phyloP scores from a whole-genome alignment of 352 stramenopile genomes.

The Globisporangium carolinianum region DNA sequence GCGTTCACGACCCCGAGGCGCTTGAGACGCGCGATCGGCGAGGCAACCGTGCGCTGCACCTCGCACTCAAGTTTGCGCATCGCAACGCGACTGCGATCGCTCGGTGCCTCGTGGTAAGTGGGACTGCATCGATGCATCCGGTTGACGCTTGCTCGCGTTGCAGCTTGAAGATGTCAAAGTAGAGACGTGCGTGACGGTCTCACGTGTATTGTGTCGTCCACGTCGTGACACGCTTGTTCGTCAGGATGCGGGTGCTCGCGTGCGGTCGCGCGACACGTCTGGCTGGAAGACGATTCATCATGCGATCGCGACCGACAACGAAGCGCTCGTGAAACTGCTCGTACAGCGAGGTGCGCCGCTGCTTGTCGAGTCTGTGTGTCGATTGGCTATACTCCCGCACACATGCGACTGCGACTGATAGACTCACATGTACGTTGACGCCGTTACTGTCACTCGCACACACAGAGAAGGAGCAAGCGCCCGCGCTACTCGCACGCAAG shows the following conservation, averaged over 20 bases:
- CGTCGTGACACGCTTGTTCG: background rate
- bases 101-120: slow-evolving; percentile 40
- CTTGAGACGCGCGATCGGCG: slow-evolving; percentile 44
- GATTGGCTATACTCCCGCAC: background rate
- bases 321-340: slow-evolving; percentile 52
- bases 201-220: no score
- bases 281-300: slow-evolving; percentile 69
- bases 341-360: slow-evolving; percentile 26
- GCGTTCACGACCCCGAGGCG: slow-evolving; percentile 19
- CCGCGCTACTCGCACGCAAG: slow-evolving; percentile 42
- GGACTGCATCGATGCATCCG: background rate
- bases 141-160: background rate
- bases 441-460: background rate
- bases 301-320: slow-evolving; percentile 48
- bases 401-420: no score
- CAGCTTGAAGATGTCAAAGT: background rate
- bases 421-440: background rate
- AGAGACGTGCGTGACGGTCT: background rate
- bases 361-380: background rate
- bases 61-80: slow-evolving; percentile 65
- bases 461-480: slow-evolving; percentile 52
- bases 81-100: slow-evolving; percentile 46
- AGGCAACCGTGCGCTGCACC: slow-evolving; percentile 56
- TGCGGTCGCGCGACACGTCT: slow-evolving; percentile 46
- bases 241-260: slow-evolving; percentile 48